A percentile compares a stretch with the other conserved stretches of the same genome.
These are phyloP conservation scores for Pyrenochaeta sp. DNA, from an alignment of 2,329 filamentous ascomycete genomes.

Conservation along the genomic window DNA sequence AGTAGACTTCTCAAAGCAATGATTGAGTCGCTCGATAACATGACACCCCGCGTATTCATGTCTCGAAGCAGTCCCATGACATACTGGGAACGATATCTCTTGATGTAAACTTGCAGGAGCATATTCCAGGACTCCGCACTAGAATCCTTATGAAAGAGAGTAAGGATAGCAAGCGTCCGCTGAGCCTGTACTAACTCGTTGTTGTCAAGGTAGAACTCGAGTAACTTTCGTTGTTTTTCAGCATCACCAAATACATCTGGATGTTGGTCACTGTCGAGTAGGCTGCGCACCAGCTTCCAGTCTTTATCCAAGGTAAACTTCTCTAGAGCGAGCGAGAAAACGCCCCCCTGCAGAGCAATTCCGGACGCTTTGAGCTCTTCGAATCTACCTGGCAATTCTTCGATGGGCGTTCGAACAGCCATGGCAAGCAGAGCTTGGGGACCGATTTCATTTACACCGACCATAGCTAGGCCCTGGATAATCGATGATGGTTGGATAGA, in stretches of 20 bases:
- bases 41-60: constrained; percentile 57
- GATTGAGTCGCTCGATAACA: constrained; percentile 53
- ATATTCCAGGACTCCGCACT: constrained; percentile 56
- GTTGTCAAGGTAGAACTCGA: constrained; percentile 60
- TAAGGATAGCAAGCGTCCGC: constrained; percentile 63
- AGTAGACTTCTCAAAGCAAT: constrained; percentile 52
- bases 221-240: constrained; percentile 61
- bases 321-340: constrained; percentile 71
- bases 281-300: constrained; percentile 58
- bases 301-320: constrained; percentile 68
- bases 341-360: constrained; percentile 68
- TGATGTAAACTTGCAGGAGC: constrained; percentile 53
- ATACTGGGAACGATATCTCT: constrained; percentile 30
- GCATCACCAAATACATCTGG: constrained; percentile 68
- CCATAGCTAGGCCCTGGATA: constrained; percentile 71
- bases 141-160: constrained; percentile 50
- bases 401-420: constrained; percentile 68
- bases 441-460: constrained; percentile 76
- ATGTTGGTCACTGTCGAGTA: constrained; percentile 69
- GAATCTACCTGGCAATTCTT: constrained; percentile 66
- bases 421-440: constrained; percentile 80
- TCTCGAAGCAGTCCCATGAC: constrained; percentile 52
- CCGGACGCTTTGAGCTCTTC: constrained; percentile 66
- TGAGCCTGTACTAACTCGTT: constrained; percentile 62
- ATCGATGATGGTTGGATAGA: constrained; percentile 77